Conservation (phyloP, 345 rosid genomes). For the Rhodomyrtus tomentosa region DNA sequence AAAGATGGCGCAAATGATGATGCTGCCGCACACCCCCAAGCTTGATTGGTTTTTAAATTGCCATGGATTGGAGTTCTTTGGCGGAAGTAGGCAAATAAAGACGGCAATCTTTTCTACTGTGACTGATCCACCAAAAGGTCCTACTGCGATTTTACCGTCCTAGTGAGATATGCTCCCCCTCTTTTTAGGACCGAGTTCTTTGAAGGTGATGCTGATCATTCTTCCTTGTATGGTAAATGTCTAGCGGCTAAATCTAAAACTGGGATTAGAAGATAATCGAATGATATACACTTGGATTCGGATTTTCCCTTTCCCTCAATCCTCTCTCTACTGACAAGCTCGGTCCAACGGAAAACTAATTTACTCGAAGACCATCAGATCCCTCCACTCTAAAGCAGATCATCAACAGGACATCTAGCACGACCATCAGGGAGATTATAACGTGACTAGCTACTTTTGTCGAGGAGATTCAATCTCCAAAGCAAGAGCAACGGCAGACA, state of each 20-base stretch:
- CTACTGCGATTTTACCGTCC: neutral
- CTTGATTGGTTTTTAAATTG: neutral
- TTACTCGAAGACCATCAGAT: neutral
- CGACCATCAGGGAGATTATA: neutral
- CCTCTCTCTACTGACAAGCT: neutral
- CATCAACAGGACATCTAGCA: neutral
- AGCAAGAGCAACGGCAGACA: too few relatives aligned
- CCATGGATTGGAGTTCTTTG: neutral
- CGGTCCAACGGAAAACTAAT: neutral
- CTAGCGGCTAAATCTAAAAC: neutral
- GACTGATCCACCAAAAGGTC: neutral
- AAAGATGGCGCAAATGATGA: neutral
- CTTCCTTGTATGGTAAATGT: neutral
- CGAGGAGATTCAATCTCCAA: neutral
- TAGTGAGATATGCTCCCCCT: neutral
- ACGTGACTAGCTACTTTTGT: neutral
- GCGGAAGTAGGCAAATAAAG: neutral
- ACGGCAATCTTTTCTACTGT: neutral
- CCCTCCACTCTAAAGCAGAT: neutral
- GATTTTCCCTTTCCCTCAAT: neutral
- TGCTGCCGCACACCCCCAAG: neutral
- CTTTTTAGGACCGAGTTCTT: neutral
- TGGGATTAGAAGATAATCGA: neutral
- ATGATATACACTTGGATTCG: neutral
- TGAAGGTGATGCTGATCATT: neutral